phyloP scores from a whole-genome alignment of 179 eudicot genomes.

The Actinidia arguta region DNA sequence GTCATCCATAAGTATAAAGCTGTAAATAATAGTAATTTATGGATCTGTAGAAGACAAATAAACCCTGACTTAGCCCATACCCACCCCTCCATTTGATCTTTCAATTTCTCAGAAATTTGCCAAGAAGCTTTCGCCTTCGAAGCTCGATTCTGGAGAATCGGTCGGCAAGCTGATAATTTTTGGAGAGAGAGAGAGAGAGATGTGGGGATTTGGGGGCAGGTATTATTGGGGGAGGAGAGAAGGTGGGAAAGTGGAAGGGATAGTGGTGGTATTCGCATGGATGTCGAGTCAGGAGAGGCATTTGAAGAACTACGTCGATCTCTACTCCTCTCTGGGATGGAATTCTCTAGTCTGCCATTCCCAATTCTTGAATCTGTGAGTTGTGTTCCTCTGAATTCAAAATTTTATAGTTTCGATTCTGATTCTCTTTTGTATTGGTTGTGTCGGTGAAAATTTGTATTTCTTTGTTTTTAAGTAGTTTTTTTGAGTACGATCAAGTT shows the following conservation, averaged over 20 bases:
- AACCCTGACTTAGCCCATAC: neutral
- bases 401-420: neutral
- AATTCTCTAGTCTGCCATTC: slow-evolving; percentile 89
- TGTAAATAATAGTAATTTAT: neutral
- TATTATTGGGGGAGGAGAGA: slow-evolving; percentile 85
- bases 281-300: slow-evolving; percentile 94
- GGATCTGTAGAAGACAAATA: neutral
- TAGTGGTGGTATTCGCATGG: slow-evolving; percentile 92
- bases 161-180: neutral
- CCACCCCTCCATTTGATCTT: neutral
- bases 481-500: slow-evolving; percentile 7
- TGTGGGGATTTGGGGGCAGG: slow-evolving; percentile 98
- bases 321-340: slow-evolving; percentile 92
- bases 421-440: neutral
- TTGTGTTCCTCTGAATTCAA: neutral
- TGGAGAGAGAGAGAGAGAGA: slow-evolving; percentile 23
- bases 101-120: neutral
- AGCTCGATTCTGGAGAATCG: slow-evolving; percentile 1
- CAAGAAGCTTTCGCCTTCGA: neutral
- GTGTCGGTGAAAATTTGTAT: neutral
- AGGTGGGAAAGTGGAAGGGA: slow-evolving; percentile 55
- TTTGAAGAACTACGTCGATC: slow-evolving; percentile 76
- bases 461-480: neutral
- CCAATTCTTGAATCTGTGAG: slow-evolving; percentile 92
- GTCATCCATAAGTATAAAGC: slow-evolving; percentile 9